Percentiles rank a stretch among this genome's conserved stretches.
Conservation (phyloP, 2,329 filamentous ascomycete species). For the Cladosporium phlei region DNA sequence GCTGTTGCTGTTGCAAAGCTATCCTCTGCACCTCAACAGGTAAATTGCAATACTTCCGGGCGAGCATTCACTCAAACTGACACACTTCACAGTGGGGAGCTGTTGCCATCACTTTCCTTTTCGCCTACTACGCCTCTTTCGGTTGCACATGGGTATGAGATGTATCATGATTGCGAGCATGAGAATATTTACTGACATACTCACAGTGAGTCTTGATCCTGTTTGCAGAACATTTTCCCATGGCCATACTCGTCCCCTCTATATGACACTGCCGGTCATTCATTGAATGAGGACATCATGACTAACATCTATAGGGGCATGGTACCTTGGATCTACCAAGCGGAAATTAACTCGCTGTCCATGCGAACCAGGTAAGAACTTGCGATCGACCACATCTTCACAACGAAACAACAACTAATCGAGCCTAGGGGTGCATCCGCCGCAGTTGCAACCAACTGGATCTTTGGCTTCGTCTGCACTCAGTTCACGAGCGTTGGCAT, state of each 20-base stretch:
- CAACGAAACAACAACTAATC: too few relatives aligned
- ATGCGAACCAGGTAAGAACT: conserved; percentile 7
- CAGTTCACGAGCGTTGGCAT: conserved; percentile 13
- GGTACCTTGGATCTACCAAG: conserved; percentile 16
- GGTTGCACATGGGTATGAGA: conserved; percentile 22
- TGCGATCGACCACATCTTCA: too few relatives aligned
- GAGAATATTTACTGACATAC: too few relatives aligned
- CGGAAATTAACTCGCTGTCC: conserved; percentile 14
- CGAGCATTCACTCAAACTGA: background rate
- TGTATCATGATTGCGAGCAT: background rate
- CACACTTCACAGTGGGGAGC: conserved; percentile 13
- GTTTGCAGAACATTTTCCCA: too few relatives aligned
- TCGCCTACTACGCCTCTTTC: conserved; percentile 17
- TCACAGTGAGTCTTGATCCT: too few relatives aligned
- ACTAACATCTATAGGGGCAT: too few relatives aligned
- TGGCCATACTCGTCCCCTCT: too few relatives aligned
- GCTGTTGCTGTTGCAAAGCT: conserved; percentile 13
- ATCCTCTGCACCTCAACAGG: conserved; percentile 42
- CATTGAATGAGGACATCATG: too few relatives aligned
- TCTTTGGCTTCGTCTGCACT: conserved; percentile 16
- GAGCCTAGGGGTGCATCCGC: conserved; percentile 11
- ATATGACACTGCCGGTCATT: too few relatives aligned
- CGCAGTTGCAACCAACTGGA: conserved; percentile 14
- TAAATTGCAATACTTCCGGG: background rate
- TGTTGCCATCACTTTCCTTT: conserved; percentile 17